Evolutionary conservation across 805 yeast species (phyloP).

Genomic region (Metschnikowia vanudenii): DNA sequence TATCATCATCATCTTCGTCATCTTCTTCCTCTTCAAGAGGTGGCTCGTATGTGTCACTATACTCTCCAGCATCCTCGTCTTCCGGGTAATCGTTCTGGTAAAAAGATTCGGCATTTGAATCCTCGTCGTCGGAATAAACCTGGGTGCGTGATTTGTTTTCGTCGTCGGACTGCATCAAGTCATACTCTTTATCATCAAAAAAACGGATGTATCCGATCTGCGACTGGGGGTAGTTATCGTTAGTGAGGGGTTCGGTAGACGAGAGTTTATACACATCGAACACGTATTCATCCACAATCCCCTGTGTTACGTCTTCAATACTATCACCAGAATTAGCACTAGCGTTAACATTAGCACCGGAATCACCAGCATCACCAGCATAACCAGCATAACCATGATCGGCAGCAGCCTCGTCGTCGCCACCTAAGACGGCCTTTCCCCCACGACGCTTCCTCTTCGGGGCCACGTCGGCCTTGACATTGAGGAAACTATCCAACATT

Average conservation of each 20-base stretch:
- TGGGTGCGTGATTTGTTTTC: conserved; percentile 29
- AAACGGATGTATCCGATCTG: conserved; percentile 54
- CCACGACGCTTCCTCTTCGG: conserved; percentile 16
- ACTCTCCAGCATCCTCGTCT: conserved; percentile 66
- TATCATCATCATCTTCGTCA: conserved; percentile 18
- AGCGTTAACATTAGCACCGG: too few relatives aligned
- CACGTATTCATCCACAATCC: conserved; percentile 58
- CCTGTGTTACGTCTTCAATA: background rate
- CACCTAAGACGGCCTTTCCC: background rate
- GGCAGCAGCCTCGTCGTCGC: too few relatives aligned
- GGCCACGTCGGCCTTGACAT: conserved; percentile 21
- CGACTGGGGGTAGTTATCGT: conserved; percentile 49
- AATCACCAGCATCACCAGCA: too few relatives aligned
- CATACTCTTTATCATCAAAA: conserved; percentile 55
- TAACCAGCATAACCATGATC: too few relatives aligned
- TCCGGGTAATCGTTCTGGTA: conserved; percentile 94
- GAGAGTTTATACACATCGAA: conserved; percentile 72
- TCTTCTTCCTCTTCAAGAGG: conserved; percentile 7
- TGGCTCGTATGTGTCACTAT: conserved; percentile 18
- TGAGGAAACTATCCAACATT: conserved; percentile 65
- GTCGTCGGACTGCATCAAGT: conserved; percentile 36
- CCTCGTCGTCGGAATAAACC: conserved; percentile 66
- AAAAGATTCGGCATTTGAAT: conserved; percentile 87
- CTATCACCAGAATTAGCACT: background rate
- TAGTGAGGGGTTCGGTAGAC: conserved; percentile 32